Evolutionary conservation across 148 eudicot species (phyloP).

Genomic region (Heliamphora exappendiculata): DNA sequence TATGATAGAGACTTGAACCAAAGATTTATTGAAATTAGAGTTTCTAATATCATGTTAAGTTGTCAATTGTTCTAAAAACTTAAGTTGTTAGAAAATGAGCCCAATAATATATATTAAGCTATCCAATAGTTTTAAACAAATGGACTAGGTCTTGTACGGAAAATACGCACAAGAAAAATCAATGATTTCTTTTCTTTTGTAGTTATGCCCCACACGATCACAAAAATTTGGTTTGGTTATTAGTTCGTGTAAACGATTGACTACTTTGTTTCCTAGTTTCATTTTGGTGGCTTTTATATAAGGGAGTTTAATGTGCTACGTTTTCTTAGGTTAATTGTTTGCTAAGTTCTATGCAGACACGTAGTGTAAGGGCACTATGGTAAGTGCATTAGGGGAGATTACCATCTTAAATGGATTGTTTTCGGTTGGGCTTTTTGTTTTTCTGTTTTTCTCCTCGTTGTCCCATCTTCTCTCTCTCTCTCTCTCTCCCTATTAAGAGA

Average conservation of each 20-base stretch:
- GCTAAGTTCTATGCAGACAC: not conserved
- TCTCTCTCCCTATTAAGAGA: not conserved
- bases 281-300: not conserved
- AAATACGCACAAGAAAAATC: not conserved
- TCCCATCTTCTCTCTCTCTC: not conserved
- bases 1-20: too few species aligned
- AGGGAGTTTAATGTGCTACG: not conserved
- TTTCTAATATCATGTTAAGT: too few species aligned
- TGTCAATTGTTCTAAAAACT: too few species aligned
- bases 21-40: too few species aligned
- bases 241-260: too few species aligned
- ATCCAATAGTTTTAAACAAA: too few species aligned
- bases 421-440: not conserved
- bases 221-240: too few species aligned
- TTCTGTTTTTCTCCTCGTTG: not conserved
- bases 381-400: not conserved
- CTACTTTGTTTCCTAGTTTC: not conserved
- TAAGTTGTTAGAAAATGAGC: too few species aligned
- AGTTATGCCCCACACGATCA: not conserved
- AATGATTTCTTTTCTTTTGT: not conserved
- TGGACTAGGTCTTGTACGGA: not conserved
- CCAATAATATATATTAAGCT: too few species aligned
- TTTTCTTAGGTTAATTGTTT: not conserved
- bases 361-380: not conserved
- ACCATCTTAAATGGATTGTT: not conserved